phyloP scores from a whole-genome alignment of 75 land plant genomes.

The Isoetes taiwanensis region DNA sequence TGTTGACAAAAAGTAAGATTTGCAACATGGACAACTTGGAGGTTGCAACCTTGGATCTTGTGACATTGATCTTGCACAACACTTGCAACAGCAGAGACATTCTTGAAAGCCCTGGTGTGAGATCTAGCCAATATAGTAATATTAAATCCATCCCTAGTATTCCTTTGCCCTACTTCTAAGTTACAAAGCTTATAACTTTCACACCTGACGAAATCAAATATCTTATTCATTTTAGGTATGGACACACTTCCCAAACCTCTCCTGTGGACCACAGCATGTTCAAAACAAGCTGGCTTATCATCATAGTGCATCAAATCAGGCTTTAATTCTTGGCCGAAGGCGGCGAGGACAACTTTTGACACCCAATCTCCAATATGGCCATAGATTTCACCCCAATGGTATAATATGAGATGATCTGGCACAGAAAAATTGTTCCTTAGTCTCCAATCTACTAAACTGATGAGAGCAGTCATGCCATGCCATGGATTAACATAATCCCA shows the following conservation, averaged over 20 bases:
- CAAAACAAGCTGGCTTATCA: conserved; percentile 21
- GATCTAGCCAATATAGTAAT: conserved; percentile 35
- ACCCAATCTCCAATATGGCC: conserved; percentile 19
- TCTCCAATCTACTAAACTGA: conserved; percentile 24
- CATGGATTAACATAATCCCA: conserved; percentile 15
- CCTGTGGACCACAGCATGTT: conserved; percentile 21
- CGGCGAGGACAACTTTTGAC: conserved; percentile 18
- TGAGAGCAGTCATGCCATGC: conserved; percentile 28
- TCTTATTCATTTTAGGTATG: not conserved
- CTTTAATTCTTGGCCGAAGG: not conserved
- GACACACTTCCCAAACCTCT: conserved; percentile 21
- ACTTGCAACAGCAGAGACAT: conserved; percentile 20
- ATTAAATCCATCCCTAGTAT: not conserved
- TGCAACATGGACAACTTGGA: conserved; percentile 13
- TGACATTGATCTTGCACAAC: conserved; percentile 31
- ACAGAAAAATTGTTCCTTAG: not conserved
- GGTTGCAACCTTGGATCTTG: conserved; percentile 28
- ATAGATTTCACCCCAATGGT: conserved; percentile 29
- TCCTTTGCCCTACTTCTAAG: not conserved
- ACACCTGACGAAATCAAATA: conserved; percentile 34
- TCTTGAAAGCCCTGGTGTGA: conserved; percentile 24
- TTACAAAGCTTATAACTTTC: conserved; percentile 21
- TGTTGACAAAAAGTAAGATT: conserved; percentile 48
- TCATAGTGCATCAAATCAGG: conserved; percentile 5
- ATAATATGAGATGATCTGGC: conserved; percentile 40